Evolutionary conservation across 78 protist genomes (phyloP).

Genomic region (Dictyostelium firmibasis): DNA sequence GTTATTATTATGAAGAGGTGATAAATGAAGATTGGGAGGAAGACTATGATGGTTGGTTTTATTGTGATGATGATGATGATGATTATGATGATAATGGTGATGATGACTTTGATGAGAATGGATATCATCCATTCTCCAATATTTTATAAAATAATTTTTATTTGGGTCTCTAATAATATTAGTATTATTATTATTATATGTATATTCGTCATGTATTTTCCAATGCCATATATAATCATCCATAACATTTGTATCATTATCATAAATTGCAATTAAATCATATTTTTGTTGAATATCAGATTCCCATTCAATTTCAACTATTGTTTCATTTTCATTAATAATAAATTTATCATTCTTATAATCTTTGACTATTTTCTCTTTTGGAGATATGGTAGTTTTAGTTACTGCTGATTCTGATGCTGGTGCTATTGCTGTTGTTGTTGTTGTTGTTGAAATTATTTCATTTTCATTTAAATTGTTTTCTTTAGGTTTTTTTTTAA

Average conservation of each 20-base stretch:
- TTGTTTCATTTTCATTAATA: not conserved
- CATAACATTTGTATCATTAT: not conserved
- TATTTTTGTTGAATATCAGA: not conserved
- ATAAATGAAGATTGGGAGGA: not conserved
- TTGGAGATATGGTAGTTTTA: too few species aligned
- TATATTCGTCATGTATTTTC: not conserved
- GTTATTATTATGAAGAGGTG: not conserved
- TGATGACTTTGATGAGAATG: not conserved
- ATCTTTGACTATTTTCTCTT: not conserved
- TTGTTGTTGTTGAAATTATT: not conserved
- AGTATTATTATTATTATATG: not conserved
- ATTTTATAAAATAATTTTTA: not conserved
- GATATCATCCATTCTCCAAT: not conserved
- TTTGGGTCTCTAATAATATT: not conserved
- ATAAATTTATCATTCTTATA: not conserved
- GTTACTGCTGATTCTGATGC: not conserved
- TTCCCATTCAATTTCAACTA: not conserved
- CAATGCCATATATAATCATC: not conserved
- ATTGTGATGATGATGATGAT: too few species aligned
- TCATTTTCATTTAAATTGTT: not conserved
- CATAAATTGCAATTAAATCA: not conserved
- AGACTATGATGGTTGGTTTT: not conserved
- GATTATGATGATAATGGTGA: not conserved
- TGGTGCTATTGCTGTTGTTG: not conserved
- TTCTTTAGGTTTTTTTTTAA: not conserved